These are phyloP conservation scores for Pseudogymnoascus sp. DNA, from an alignment of 2,329 filamentous ascomycete genomes.

Conservation along the genomic window DNA sequence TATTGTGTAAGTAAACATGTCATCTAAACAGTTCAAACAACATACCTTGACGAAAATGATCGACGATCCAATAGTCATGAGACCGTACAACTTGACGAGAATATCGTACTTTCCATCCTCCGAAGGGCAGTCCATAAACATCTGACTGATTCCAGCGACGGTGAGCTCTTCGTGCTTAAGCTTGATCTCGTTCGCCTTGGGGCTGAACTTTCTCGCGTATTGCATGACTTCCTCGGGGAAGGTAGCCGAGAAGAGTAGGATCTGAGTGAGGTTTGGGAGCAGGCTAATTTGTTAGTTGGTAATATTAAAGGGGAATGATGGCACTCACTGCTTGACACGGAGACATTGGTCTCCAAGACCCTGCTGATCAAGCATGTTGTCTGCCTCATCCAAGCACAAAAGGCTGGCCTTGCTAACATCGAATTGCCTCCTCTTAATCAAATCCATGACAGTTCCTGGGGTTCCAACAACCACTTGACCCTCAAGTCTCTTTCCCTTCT, in stretches of 20 bases:
- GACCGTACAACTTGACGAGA: conserved; percentile 85
- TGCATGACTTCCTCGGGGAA: conserved; percentile 79
- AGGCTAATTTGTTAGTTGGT: conserved; percentile 28
- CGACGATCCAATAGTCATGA: conserved; percentile 94
- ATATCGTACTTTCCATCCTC: conserved; percentile 81
- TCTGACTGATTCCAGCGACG: conserved; percentile 93
- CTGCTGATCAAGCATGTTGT: conserved; percentile 97
- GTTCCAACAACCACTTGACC: conserved; percentile 86
- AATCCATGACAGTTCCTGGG: conserved; percentile 84
- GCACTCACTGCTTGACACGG: conserved; percentile 73
- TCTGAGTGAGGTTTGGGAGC: conserved; percentile 69
- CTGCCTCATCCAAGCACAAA: conserved; percentile 90
- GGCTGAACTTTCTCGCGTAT: conserved; percentile 80
- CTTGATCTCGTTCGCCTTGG: conserved; percentile 78
- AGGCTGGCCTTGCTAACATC: conserved; percentile 67
- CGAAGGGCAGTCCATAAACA: conserved; percentile 87
- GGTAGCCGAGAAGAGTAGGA: conserved; percentile 92
- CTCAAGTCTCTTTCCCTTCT: conserved; percentile 61
- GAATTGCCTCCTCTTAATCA: conserved; percentile 71
- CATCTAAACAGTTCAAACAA: conserved; percentile 12
- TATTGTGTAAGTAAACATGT: background rate
- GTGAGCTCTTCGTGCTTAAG: conserved; percentile 87
- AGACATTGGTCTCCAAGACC: conserved; percentile 93
- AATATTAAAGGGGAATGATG: background rate
- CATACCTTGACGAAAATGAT: conserved; percentile 93